phyloP scores from a whole-genome alignment of 371 early-diverging fungal species.

The Saksenaea oblongispora region DNA sequence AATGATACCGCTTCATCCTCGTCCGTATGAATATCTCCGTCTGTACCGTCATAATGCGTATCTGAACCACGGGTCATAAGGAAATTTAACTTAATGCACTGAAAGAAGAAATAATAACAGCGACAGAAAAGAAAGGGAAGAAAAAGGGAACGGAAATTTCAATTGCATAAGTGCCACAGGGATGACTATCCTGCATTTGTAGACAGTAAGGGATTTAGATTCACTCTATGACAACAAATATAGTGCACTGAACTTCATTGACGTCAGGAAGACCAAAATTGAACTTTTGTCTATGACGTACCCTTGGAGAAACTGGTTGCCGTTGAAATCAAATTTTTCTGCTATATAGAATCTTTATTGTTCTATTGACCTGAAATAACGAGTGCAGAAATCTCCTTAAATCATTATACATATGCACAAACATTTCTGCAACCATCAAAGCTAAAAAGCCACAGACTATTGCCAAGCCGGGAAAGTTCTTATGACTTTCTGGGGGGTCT shows the following conservation, averaged over 20 bases:
- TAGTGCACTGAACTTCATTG: background rate
- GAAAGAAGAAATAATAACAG: background rate
- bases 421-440: no score
- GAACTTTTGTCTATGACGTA: background rate
- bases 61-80: background rate
- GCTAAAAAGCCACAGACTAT: no score
- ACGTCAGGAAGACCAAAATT: background rate
- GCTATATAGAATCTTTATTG: background rate
- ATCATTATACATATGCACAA: no score
- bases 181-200: background rate
- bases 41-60: background rate
- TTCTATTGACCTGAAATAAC: background rate
- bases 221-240: background rate
- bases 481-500: no score
- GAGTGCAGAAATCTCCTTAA: background rate
- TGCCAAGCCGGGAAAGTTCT: no score
- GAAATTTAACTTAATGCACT: background rate
- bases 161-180: background rate
- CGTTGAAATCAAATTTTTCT: background rate
- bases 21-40: background rate
- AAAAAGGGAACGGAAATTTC: background rate
- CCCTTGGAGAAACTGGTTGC: background rate
- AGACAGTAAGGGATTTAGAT: conserved; percentile 1
- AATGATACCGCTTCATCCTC: background rate
- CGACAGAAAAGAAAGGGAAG: background rate